These are phyloP conservation scores for Phytophthora sansomeana DNA, from an alignment of 352 stramenopile genomes.

Conservation along the genomic window DNA sequence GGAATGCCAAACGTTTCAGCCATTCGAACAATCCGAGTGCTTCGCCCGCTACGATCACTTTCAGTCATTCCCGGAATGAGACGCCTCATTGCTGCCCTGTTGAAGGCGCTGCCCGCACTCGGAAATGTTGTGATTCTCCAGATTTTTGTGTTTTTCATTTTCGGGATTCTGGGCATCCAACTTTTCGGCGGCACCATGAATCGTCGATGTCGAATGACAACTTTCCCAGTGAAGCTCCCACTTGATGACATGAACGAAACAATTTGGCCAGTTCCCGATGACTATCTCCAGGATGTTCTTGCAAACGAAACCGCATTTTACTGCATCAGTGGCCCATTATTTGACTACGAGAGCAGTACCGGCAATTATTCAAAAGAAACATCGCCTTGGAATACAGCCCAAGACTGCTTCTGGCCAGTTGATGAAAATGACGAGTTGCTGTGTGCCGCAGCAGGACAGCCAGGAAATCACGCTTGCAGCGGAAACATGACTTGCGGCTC, in stretches of 20 bases:
- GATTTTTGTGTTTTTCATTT: conserved; percentile 93
- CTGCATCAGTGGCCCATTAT: conserved; percentile 45
- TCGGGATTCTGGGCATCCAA: conserved; percentile 91
- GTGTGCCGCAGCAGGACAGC: conserved; percentile 57
- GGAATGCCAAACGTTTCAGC: conserved; percentile 79
- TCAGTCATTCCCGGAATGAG: conserved; percentile 87
- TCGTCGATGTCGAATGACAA: conserved; percentile 82
- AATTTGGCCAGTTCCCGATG: conserved; percentile 62
- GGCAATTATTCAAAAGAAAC: conserved; percentile 66
- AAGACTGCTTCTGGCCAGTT: conserved; percentile 94
- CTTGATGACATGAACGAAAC: conserved; percentile 35
- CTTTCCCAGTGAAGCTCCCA: conserved; percentile 68
- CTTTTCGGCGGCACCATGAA: conserved; percentile 88
- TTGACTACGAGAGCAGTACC: conserved; percentile 63
- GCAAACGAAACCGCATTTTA: conserved; percentile 43
- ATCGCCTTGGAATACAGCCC: conserved; percentile 66
- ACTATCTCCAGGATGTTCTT: conserved; percentile 57
- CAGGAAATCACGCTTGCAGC: conserved; percentile 64
- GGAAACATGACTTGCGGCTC: conserved; percentile 58
- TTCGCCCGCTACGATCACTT: conserved; percentile 90
- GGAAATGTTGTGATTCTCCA: conserved; percentile 91
- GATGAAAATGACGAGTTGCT: conserved; percentile 80
- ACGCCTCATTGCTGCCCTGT: conserved; percentile 79
- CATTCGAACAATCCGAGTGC: conserved; percentile 89
- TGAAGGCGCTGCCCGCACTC: conserved; percentile 88